A percentile compares a stretch with the other conserved stretches of the same genome.
These are phyloP conservation scores for Diaporthe nobilis DNA, from an alignment of 2,329 filamentous ascomycete genomes.

Conservation along the genomic window DNA sequence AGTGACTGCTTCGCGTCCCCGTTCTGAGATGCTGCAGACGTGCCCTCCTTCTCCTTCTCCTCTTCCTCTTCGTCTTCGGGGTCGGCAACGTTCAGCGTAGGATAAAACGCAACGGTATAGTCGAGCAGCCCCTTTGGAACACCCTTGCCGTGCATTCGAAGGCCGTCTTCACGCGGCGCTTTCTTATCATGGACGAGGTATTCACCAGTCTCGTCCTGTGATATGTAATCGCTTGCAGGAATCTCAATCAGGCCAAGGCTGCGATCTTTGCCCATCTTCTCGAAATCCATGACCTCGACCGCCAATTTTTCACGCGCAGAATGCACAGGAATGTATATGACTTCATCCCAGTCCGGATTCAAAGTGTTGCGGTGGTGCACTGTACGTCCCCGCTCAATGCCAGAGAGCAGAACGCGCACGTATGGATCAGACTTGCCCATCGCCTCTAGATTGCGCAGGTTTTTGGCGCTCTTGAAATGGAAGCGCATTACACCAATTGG, in stretches of 20 bases:
- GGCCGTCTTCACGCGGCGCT: constrained; percentile 73
- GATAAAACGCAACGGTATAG: constrained; percentile 91
- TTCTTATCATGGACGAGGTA: constrained; percentile 86
- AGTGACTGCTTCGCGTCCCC: constrained; percentile 47
- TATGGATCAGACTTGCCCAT: constrained; percentile 98
- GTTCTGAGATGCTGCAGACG: constrained; percentile 38
- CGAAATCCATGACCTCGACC: constrained; percentile 96
- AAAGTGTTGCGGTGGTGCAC: constrained; percentile 98
- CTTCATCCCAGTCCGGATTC: constrained; percentile 95
- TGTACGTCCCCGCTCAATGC: constrained; percentile 90
- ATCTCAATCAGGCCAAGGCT: constrained; percentile 87
- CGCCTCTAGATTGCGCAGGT: constrained; percentile 92
- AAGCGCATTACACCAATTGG: constrained; percentile 96
- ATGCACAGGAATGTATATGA: constrained; percentile 94
- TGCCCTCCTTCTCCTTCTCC: constrained; percentile 53
- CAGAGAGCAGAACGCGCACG: constrained; percentile 87
- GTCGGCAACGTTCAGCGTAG: constrained; percentile 87
- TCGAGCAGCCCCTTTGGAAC: constrained; percentile 83
- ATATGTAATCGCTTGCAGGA: constrained; percentile 82
- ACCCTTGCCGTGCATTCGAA: constrained; percentile 81
- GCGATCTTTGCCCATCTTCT: constrained; percentile 91
- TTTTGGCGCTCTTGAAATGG: constrained; percentile 86
- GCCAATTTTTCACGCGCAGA: constrained; percentile 85
- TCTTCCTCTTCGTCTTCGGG: constrained; percentile 84
- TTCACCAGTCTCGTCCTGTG: constrained; percentile 83